phyloP scores from a whole-genome alignment of 805 yeast species.

The Lipomyces kockii region DNA sequence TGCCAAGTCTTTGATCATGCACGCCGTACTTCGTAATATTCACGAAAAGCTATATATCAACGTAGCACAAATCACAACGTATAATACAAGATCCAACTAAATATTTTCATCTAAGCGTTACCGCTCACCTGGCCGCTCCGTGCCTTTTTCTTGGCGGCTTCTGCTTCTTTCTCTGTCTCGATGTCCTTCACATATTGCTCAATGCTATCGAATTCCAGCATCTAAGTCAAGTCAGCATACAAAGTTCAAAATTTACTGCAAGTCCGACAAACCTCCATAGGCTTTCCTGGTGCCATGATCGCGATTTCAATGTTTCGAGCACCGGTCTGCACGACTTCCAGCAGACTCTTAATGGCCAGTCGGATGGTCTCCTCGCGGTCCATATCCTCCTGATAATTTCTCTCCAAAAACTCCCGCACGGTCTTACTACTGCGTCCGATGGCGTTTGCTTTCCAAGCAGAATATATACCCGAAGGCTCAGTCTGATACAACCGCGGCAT shows the following conservation, averaged over 20 bases:
- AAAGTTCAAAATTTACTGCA: neutral
- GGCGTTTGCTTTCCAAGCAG: slow-evolving; percentile 98
- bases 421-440: slow-evolving; percentile 95
- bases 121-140: slow-evolving; percentile 20
- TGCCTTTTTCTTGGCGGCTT: slow-evolving; percentile 70
- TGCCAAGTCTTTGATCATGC: neutral
- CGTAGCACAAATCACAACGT: neutral
- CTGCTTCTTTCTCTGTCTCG: slow-evolving; percentile 85
- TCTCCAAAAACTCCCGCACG: slow-evolving; percentile 92
- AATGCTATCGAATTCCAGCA: slow-evolving; percentile 71
- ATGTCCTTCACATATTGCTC: slow-evolving; percentile 76
- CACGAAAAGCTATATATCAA: neutral
- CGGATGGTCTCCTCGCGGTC: slow-evolving; percentile 72
- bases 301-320: slow-evolving; percentile 94
- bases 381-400: slow-evolving; percentile 69
- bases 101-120: neutral
- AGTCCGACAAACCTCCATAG: slow-evolving; percentile 49
- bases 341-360: slow-evolving; percentile 80
- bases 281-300: slow-evolving; percentile 72
- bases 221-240: slow-evolving; percentile 28
- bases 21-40: neutral
- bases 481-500: slow-evolving; percentile 88
- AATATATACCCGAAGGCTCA: slow-evolving; percentile 95
- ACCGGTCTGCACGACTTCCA: slow-evolving; percentile 98
- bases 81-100: neutral